Evolutionary conservation across 208 protist genomes (phyloP), one percentile per base, ranked within the genome.

Genomic region (Acanthamoeba healyi): DNA sequence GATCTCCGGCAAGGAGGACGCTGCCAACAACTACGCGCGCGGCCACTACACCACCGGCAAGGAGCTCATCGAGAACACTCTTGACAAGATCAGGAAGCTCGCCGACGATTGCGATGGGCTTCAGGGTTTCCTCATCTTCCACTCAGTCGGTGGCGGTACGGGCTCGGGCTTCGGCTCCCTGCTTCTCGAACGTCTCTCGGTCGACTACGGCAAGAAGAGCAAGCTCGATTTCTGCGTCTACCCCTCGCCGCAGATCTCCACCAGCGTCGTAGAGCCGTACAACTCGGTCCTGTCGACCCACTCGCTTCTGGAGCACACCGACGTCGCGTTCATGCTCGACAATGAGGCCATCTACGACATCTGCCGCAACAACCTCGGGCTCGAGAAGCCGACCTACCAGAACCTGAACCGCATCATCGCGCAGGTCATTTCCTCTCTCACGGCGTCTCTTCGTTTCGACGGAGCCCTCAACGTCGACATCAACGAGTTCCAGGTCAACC

Each of bases 11-110:
- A 97, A 96, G 97, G 98, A 99, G 96, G 99, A 99, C 95, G 98
- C 99, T 65, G 98, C 98, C 95, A 99, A 99, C 98, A 99, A 99
- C 98, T 99, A 99, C 96, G 99, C 99, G 58, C 97, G 98, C 94
- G 99, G 99, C 94, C 99, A 99, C 96, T 99, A 99, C 98, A 99
- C 99, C 61, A 97, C 99, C 63, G 99, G 99, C 95, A 99, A 99
- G 96, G 99, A 99, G 96, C 97, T 99, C 91, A 95, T 99, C 38
- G 99, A 99, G 94, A 95, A 97, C 49, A 96, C 96, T 51, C 97
- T 99, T 7, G 81, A 99, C 95, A 95, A 97, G 79, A 99, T 99
- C 96, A 97, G 99, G 94, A 99, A 99, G 96, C 96, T 99, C 12
- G 98, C 99, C 3, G 99, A 99, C 96, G 97, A 99, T 94, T 99